Evolutionary conservation across 106 monocot genomes (phyloP).

Genomic region (Dendrobium nobile): DNA sequence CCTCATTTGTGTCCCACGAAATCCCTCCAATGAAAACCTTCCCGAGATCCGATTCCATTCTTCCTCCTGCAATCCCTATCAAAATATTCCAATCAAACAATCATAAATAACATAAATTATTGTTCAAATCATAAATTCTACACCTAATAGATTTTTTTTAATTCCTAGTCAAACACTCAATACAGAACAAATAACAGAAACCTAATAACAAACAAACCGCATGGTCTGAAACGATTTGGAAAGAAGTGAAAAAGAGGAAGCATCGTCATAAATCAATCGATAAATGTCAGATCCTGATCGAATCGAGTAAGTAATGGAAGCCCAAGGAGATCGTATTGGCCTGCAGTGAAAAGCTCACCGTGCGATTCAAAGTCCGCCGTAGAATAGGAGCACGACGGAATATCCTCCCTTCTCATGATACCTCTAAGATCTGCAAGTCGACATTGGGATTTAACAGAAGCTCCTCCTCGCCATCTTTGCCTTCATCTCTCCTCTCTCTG

Average conservation of each 20-base stretch:
- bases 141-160: neutral
- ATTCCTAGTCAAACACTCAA: neutral
- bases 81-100: neutral
- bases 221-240: slow-evolving; percentile 5
- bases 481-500: neutral
- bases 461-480: neutral
- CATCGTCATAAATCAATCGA: neutral
- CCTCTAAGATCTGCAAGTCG: slow-evolving; percentile 15
- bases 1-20: slow-evolving; percentile 71
- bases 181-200: neutral
- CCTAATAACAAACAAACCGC: neutral
- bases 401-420: neutral
- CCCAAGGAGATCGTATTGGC: neutral
- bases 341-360: slow-evolving; percentile 3
- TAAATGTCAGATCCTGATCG: neutral
- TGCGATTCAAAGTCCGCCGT: slow-evolving; percentile 11
- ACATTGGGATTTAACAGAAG: slow-evolving; percentile 15
- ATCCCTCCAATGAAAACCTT: slow-evolving; percentile 73
- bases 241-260: neutral
- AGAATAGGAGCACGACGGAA: slow-evolving; percentile 4
- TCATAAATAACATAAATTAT: neutral
- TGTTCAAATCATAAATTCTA: neutral
- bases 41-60: slow-evolving; percentile 59
- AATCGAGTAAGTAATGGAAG: neutral
- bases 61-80: slow-evolving; percentile 13